Evolutionary conservation across 1,284 basidiomycete species (phyloP).

Genomic region (Cerrena zonata): DNA sequence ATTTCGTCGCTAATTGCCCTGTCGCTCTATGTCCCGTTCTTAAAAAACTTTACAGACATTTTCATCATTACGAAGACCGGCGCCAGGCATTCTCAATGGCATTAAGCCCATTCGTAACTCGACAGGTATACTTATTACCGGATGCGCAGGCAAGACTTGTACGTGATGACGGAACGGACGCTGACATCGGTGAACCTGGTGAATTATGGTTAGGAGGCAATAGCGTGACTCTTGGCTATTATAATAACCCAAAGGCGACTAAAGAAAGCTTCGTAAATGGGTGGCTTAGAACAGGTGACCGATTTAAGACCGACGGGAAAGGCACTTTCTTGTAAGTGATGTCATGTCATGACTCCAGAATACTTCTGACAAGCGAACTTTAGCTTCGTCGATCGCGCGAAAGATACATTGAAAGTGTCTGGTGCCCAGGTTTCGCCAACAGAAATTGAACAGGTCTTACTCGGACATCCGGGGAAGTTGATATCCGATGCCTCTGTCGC

Average conservation of each 20-base stretch:
- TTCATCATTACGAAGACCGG: constrained; percentile 40
- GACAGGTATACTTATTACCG: constrained; percentile 54
- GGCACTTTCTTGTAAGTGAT: constrained; percentile 59
- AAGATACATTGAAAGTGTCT: constrained; percentile 71
- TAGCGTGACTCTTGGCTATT: constrained; percentile 62
- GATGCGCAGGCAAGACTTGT: constrained; percentile 59
- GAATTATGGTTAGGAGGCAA: constrained; percentile 55
- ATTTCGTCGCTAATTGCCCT: neutral
- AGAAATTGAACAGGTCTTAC: constrained; percentile 62
- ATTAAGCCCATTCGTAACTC: constrained; percentile 38
- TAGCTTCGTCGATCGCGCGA: constrained; percentile 58
- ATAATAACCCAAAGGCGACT: constrained; percentile 61
- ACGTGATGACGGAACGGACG: constrained; percentile 55
- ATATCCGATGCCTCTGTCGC: constrained; percentile 61
- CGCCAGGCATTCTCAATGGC: constrained; percentile 42
- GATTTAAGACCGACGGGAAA: constrained; percentile 52
- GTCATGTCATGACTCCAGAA: neutral
- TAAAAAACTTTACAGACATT: no score
- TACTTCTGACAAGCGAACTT: neutral
- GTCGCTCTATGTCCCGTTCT: neutral
- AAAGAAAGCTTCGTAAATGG: constrained; percentile 58
- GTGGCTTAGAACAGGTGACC: constrained; percentile 71
- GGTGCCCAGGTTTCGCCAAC: constrained; percentile 70
- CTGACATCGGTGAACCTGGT: constrained; percentile 52
- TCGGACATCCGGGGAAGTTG: constrained; percentile 52